phyloP scores from a whole-genome alignment of 768 basidiomycete genomes.

The Tricholoma flavovirens region DNA sequence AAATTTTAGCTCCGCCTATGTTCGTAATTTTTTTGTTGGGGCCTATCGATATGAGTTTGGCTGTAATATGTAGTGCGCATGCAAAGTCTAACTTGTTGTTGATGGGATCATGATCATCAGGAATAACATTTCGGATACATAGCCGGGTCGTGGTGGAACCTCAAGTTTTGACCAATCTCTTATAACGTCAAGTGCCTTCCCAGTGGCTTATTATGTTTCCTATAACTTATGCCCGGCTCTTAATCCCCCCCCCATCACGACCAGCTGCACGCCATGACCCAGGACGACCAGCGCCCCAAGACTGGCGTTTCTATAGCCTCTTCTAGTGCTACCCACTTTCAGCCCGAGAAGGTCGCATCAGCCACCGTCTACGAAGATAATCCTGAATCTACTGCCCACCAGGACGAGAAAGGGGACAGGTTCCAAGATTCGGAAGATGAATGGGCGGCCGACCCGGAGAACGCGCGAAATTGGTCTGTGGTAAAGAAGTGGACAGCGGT shows the following conservation, averaged over 20 bases:
- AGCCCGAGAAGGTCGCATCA: conserved; percentile 8
- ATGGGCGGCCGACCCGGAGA: conserved; percentile 55
- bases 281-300: neutral
- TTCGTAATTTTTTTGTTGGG: no score
- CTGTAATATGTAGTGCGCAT: no score
- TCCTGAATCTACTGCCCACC: conserved; percentile 40
- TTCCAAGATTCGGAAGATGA: conserved; percentile 37
- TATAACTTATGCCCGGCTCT: no score
- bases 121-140: no score
- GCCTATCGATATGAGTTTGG: no score
- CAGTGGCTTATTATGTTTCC: no score
- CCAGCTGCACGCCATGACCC: conserved; percentile 3
- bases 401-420: conserved; percentile 30
- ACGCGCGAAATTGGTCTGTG: conserved; percentile 63
- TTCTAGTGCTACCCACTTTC: conserved; percentile 23
- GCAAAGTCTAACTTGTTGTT: no score
- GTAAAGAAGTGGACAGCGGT: conserved; percentile 56
- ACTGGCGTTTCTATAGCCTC: conserved; percentile 11
- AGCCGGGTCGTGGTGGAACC: no score
- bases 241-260: no score
- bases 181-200: conserved; percentile 21
- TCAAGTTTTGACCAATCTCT: conserved; percentile 21
- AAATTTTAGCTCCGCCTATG: no score
- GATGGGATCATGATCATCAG: no score
- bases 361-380: conserved; percentile 19